Base-by-base conservation (phyloP, 257 asterid genomes). In the Solanum rostratum region DNA sequence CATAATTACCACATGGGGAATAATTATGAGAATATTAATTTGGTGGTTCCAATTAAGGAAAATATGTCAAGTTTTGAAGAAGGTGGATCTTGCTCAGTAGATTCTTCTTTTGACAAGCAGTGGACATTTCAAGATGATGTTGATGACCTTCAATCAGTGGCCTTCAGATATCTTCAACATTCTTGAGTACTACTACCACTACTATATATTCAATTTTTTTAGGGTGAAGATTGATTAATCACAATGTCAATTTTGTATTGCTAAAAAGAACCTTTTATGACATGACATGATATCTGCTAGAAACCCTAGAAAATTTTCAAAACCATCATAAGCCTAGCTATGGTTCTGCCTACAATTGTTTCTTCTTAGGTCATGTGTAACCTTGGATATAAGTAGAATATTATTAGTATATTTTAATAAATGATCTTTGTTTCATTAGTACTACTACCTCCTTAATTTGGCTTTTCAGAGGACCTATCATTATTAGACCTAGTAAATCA, bases 101-200 rank as follows among this genome's bases (percentile, higher is more conserved):
- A 91, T 80, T 90, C 95, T 71, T 90, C 95, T 11, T 74, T 88
- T 18, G 95, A 91, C 55, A 84, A 88, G 80, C 91, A 89, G 71
- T 93, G 97, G 98, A 78, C 83, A 19, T 87, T 83, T 70, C 92
- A 89, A 83, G 93, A 91, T n/a, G 95, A 92, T 18, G 59, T 70
- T 39, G 94, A 93, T 78, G 98, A 93, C 33, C 97, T 95, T 33
- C 95, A 89, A 79, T 90, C 97, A 13, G 86, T 90, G 73, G 92
- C 97, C 59, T 92, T 95, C 88, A 85, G 97, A 92, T 92, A 87
- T 27, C 83, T 90, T 81, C 87, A 86, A 52, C 93, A 84, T 78
- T 87, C 88, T 85, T 88, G 83, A 63, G 53, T 52, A 37, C 27
- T 71, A 71, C 57, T 65, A n/a, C 16, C 14, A 65, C 22, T 37